These are phyloP conservation scores for Dryadomyces quercivorus DNA, from an alignment of 2,329 filamentous ascomycete genomes.

Conservation along the genomic window DNA sequence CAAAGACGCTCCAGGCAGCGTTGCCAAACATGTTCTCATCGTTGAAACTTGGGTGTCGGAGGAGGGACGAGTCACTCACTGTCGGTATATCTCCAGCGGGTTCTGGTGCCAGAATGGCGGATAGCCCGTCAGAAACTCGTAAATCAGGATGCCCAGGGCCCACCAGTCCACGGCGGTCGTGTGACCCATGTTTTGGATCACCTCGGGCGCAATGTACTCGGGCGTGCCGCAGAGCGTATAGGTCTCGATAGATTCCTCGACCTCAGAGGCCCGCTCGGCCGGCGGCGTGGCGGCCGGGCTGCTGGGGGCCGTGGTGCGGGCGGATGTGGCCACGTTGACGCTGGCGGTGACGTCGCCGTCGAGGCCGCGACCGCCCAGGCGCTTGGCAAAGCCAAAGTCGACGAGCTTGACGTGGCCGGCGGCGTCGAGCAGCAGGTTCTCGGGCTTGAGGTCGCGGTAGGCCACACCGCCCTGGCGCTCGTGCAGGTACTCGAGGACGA, in stretches of 20 bases:
- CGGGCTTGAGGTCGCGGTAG: conserved; percentile 72
- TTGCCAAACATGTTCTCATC: no score
- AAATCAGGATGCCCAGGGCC: conserved; percentile 73
- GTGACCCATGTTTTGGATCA: conserved; percentile 71
- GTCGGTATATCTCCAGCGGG: conserved; percentile 77
- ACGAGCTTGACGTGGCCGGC: conserved; percentile 73
- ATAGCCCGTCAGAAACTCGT: conserved; percentile 75
- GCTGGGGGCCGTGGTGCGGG: not conserved
- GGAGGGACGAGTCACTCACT: no score
- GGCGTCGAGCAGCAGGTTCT: conserved; percentile 67
- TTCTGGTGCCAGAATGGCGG: conserved; percentile 82
- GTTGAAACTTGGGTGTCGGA: no score
- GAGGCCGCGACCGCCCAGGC: conserved; percentile 42
- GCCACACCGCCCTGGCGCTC: conserved; percentile 66
- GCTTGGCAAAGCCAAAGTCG: conserved; percentile 78
- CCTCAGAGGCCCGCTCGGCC: not conserved
- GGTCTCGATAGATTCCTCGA: conserved; percentile 41
- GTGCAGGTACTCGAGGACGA: conserved; percentile 71
- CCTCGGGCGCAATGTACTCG: conserved; percentile 74
- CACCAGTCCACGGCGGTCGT: conserved; percentile 76
- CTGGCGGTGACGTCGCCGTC: conserved; percentile 6
- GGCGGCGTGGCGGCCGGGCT: not conserved
- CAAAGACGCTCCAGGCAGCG: no score
- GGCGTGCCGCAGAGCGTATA: conserved; percentile 77
- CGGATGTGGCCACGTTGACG: not conserved